These are phyloP conservation scores for Selaginella tamariscina DNA, from an alignment of 75 land plant genomes.

Conservation along the genomic window DNA sequence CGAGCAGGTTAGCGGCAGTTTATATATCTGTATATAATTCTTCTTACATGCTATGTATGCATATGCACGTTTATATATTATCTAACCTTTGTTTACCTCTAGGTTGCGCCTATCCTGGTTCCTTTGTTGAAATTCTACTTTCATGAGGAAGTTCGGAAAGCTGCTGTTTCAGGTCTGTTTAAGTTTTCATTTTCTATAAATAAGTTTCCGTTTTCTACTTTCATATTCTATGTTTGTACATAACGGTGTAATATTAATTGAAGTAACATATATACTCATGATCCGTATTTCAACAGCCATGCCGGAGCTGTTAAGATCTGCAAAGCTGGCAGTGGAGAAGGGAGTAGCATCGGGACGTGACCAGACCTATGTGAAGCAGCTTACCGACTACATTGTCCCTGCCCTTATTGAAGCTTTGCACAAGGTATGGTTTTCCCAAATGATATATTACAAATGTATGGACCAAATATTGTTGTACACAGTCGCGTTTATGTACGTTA, in stretches of 20 bases:
- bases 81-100: conserved; percentile 13
- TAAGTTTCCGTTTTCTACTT: neutral
- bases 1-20: conserved; percentile 58
- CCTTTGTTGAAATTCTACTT: conserved; percentile 92
- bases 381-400: conserved; percentile 5
- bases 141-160: conserved; percentile 98
- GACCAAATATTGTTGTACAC: no score
- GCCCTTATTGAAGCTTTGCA: conserved; percentile 7
- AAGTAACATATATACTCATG: neutral
- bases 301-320: neutral
- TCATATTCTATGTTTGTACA: no score
- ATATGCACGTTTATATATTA: no score
- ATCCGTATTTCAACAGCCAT: neutral
- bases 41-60: no score
- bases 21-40: neutral
- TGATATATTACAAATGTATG: no score
- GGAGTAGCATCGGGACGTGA: neutral
- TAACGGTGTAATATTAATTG: no score
- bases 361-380: conserved; percentile 6
- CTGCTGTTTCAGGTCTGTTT: conserved; percentile 85
- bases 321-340: conserved; percentile 5
- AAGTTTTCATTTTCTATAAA: neutral
- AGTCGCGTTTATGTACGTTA: no score
- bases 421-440: neutral
- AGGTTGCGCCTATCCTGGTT: conserved; percentile 95